Evolutionary conservation across 139 green algal species (phyloP).

Genomic region (Volvox reticuliferus): DNA sequence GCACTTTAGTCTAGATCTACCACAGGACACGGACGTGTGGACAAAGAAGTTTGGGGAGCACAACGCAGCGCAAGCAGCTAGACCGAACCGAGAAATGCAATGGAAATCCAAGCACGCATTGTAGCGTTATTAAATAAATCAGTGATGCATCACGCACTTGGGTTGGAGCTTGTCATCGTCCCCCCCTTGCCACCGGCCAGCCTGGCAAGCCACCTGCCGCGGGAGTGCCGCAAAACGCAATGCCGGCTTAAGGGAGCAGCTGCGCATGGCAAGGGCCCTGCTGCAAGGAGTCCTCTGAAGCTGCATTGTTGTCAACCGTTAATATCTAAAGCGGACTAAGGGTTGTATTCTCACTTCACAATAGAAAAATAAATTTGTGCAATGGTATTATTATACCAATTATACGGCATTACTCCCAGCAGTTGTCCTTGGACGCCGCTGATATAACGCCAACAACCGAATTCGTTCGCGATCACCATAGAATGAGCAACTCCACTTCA

Average conservation of each 20-base stretch:
- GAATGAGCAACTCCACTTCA: neutral
- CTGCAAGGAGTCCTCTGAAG: neutral
- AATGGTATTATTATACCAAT: neutral
- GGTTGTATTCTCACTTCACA: neutral
- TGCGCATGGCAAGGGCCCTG: neutral
- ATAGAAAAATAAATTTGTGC: neutral
- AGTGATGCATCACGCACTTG: slow-evolving; percentile 17
- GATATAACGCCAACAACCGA: neutral
- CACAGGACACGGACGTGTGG: too few species aligned
- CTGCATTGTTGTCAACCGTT: neutral
- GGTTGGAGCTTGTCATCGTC: slow-evolving; percentile 34
- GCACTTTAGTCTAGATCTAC: too few species aligned
- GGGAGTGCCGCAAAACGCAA: neutral
- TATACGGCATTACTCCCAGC: slow-evolving; percentile 5
- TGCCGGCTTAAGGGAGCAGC: neutral
- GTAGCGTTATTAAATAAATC: too few species aligned
- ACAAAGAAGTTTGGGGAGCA: too few species aligned
- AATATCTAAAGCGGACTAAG: neutral
- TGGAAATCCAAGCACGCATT: neutral
- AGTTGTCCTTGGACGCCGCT: neutral
- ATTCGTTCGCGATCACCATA: neutral
- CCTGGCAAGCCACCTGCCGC: slow-evolving; percentile 2
- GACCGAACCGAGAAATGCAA: neutral
- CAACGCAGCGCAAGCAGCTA: too few species aligned
- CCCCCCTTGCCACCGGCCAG: slow-evolving; percentile 7